These are phyloP conservation scores for Tetrapisispora nanseiensis DNA, from an alignment of 805 yeast genomes.

Conservation along the genomic window DNA sequence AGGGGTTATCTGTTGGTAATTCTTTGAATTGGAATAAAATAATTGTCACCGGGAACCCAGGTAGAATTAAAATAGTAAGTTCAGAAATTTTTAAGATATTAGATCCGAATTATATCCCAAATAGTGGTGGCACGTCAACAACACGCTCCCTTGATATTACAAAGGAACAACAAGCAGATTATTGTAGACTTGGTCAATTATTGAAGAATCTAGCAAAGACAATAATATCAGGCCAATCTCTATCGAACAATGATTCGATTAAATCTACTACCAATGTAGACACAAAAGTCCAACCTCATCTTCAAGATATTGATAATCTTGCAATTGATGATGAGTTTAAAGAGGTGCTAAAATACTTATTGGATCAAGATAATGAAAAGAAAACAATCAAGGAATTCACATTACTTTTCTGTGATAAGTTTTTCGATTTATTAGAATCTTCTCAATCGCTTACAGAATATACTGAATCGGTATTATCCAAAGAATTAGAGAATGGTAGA, in stretches of 20 bases:
- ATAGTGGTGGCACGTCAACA: conserved; percentile 15
- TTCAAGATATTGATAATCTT: conserved; percentile 4
- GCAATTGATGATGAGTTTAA: conserved; percentile 39
- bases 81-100: conserved; percentile 35
- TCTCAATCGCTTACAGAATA: conserved; percentile 45
- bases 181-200: conserved; percentile 47
- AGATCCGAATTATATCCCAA: conserved; percentile 52
- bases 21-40: conserved; percentile 57
- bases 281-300: neutral
- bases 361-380: conserved; percentile 18
- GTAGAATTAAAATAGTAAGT: conserved; percentile 61
- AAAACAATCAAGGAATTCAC: conserved; percentile 30
- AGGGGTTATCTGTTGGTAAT: conserved; percentile 46
- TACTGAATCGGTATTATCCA: conserved; percentile 49
- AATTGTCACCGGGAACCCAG: conserved; percentile 55
- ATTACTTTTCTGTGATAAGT: conserved; percentile 34
- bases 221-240: conserved; percentile 4
- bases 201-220: conserved; percentile 26
- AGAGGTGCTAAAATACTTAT: conserved; percentile 33
- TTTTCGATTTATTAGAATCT: conserved; percentile 40
- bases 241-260: conserved; percentile 2
- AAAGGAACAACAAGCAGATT: conserved; percentile 44
- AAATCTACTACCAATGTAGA: conserved; percentile 4
- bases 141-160: conserved; percentile 8
- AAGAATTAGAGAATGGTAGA: conserved; percentile 83